Base-by-base conservation (phyloP, 1,139 yeast genomes). In the Casaregolazyma suthepensis region DNA sequence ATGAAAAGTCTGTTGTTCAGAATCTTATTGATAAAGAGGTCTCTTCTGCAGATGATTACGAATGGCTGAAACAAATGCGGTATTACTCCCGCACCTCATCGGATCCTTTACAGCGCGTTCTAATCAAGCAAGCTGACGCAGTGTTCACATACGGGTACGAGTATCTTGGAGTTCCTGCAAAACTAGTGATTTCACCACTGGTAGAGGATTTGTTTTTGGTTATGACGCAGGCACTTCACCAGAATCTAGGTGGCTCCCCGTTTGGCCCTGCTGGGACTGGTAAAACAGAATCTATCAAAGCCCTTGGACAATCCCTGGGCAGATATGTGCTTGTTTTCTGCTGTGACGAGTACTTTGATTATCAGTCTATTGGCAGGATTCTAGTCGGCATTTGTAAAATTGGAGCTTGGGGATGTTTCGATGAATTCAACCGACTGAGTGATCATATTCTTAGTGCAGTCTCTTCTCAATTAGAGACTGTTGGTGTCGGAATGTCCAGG, bases 191-290 rank as follows among this genome's bases (percentile, higher is more conserved):
- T 53, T 91, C 98, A 0, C 90, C 94, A 1, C 74, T 89, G 26
- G 75, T 87, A 5, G 81, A 81, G 52, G 74, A 77, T 15, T 81
- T 90, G 56, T 88, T 79, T 64, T 66, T 84, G 35, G 74, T 91
- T 0, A 79, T 91, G 82, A 76, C 87, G 0, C 87, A 85, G 58
- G 94, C 97, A 0, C 67, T 90, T 26, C 78, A 80, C 40, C 89
- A 83, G 60, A 78, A 78, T 44, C 72, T 83, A 13, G 98, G 98
- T n/a, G 96, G 96, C 0, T 85, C 96, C 1, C 88, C 96, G 0
- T 83, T 85, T 69, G 99, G 99, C 0, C 98, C 99, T 1, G 97
- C 99, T 2, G 99, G 98, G 49, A 93, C 98, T 0, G 99, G 98
- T 61, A 91, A 93, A 66, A 93, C 99, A 0, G 99, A 93, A 65